phyloP scores from a whole-genome alignment of 1,284 basidiomycete genomes.

The Malassezia vespertilionis region DNA sequence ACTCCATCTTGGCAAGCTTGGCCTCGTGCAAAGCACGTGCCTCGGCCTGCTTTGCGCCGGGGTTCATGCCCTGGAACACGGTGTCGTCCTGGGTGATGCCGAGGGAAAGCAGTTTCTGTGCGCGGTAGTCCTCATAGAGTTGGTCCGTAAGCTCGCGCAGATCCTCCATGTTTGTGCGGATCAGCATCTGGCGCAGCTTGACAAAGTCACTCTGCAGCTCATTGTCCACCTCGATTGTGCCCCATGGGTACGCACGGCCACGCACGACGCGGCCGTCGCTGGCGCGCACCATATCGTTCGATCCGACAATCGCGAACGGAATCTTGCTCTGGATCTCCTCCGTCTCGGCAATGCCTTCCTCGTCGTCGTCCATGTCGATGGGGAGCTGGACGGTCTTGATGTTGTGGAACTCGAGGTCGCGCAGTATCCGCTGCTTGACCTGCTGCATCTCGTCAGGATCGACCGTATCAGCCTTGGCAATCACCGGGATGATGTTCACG shows the following conservation, averaged over 20 bases:
- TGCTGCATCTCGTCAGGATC: slow-evolving; percentile 37
- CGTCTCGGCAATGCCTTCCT: slow-evolving; percentile 43
- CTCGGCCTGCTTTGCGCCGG: slow-evolving; percentile 44
- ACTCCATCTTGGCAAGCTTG: slow-evolving; percentile 47
- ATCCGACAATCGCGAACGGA: slow-evolving; percentile 44
- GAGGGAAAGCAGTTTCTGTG: slow-evolving; percentile 38
- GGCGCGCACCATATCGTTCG: slow-evolving; percentile 42
- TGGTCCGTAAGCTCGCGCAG: slow-evolving; percentile 44
- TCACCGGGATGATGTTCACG: slow-evolving; percentile 46
- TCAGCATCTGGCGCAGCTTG: slow-evolving; percentile 48
- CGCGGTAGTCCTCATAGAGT: slow-evolving; percentile 44
- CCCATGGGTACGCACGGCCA: slow-evolving; percentile 46
- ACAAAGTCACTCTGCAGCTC: slow-evolving; percentile 47
- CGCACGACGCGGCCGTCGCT: slow-evolving; percentile 42
- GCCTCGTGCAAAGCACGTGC: slow-evolving; percentile 46
- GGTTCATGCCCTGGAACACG: slow-evolving; percentile 44
- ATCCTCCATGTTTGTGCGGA: slow-evolving; percentile 47
- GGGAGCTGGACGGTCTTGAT: slow-evolving; percentile 45
- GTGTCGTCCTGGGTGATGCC: slow-evolving; percentile 45
- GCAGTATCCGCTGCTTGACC: slow-evolving; percentile 44
- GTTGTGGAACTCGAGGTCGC: slow-evolving; percentile 42
- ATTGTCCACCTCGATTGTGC: slow-evolving; percentile 46
- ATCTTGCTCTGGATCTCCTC: slow-evolving; percentile 44
- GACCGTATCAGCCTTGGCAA: slow-evolving; percentile 46
- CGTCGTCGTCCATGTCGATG: slow-evolving; percentile 40